phyloP scores from a whole-genome alignment of 805 yeast species.

The Blastobotrys chiropterorum region DNA sequence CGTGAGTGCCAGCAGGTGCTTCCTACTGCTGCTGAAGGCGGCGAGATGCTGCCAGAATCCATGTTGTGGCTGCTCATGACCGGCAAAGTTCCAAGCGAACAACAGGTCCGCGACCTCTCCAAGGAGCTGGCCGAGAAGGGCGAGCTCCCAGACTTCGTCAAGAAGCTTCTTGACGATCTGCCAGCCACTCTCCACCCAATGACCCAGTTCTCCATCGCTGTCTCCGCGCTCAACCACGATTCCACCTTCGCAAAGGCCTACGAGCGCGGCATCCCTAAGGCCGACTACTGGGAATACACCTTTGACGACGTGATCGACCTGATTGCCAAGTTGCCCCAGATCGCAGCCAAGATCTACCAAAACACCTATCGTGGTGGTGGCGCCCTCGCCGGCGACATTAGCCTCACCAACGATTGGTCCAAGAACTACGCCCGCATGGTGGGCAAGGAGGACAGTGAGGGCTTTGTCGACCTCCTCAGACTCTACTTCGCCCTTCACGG shows the following conservation, averaged over 20 bases:
- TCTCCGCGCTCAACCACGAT: slow-evolving; percentile 75
- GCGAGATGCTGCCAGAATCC: slow-evolving; percentile 66
- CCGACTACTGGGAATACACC: slow-evolving; percentile 76
- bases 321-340: slow-evolving; percentile 73
- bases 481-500: slow-evolving; percentile 76
- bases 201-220: slow-evolving; percentile 84
- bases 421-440: slow-evolving; percentile 57
- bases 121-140: slow-evolving; percentile 76
- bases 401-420: slow-evolving; percentile 50
- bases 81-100: slow-evolving; percentile 72
- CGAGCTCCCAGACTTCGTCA: slow-evolving; percentile 71
- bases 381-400: slow-evolving; percentile 35
- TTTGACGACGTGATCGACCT: slow-evolving; percentile 76
- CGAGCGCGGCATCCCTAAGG: slow-evolving; percentile 75
- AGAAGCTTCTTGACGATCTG: slow-evolving; percentile 61
- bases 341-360: slow-evolving; percentile 79
- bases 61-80: slow-evolving; percentile 77
- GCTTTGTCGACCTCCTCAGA: slow-evolving; percentile 74
- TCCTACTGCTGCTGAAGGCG: slow-evolving; percentile 50
- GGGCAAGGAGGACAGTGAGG: slow-evolving; percentile 55
- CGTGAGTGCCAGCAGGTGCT: slow-evolving; percentile 60
- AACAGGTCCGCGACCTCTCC: slow-evolving; percentile 64
- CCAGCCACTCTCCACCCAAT: slow-evolving; percentile 79
- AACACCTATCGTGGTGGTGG: slow-evolving; percentile 81
- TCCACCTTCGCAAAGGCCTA: slow-evolving; percentile 81